Evolutionary conservation across 2,329 filamentous ascomycete species (phyloP), one percentile per base, ranked within the genome.

Genomic region (Plenodomus tracheiphilus): DNA sequence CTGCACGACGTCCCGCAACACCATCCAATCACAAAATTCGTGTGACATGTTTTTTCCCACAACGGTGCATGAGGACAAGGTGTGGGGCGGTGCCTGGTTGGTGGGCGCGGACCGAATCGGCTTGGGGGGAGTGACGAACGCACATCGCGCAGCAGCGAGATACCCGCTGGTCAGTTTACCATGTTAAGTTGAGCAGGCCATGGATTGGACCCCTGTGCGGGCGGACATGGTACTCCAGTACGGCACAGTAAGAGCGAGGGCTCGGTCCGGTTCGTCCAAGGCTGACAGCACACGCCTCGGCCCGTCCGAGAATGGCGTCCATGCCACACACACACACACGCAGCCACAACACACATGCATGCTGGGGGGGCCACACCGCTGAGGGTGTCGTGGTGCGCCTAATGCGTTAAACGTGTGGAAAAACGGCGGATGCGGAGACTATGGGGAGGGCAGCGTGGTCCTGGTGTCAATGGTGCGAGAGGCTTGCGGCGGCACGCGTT

Each of bases 21-120:
- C 5, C n/a, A 37, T 25, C 46, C 41, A 49, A 44, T 49, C 8
- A 44, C 8, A 37, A 49, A 49, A 49, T 44, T 41, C 41, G 41
- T 32, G 30, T 20, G 30, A 44, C 41, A 49, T 41, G 10, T 32
- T 32, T 11, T 11, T 32, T 15, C 28, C 6, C 8, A 10, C 4
- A 4, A 11, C 6, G 28, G 28, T 15, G 28, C 28, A 7, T 15
- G 28, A 15, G 28, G 4, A 8, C 11, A 11, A 15, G 28, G 28
- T 7, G 28, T 32, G 28, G 28, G 9, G 28, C 7, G 28, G 28
- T 11, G 17, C 25, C 34, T 43, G 19, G 42, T 44, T 17, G n/a
- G 13, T 39, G 36, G 43, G 20, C 28, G 28, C 28, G 30, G 32
- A 10, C 28, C 30, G 25, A 39, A n/a, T 46, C 19, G 16, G 8